A percentile compares a stretch with the other conserved stretches of the same genome.
These are phyloP conservation scores for Aspergillus ochraceus DNA, from an alignment of 2,329 filamentous ascomycete genomes.

Conservation along the genomic window DNA sequence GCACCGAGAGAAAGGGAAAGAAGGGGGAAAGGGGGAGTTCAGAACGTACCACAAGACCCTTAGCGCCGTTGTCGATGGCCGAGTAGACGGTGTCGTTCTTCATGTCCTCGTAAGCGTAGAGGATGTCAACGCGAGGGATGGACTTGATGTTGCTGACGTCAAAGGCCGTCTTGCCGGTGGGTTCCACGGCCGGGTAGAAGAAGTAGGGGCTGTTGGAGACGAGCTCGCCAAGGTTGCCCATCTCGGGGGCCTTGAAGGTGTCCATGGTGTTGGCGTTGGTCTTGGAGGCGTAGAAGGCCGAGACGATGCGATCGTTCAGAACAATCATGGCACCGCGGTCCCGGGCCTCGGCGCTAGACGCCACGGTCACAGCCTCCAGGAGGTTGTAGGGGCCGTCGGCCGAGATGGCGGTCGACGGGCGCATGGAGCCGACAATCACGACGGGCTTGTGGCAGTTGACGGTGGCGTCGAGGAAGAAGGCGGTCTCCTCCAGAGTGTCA, in stretches of 20 bases:
- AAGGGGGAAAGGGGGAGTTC: too few species aligned
- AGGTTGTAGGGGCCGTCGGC: conserved; percentile 66
- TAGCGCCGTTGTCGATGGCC: conserved; percentile 23
- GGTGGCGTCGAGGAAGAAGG: conserved; percentile 63
- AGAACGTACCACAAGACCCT: conserved; percentile 26
- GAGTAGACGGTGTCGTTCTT: conserved; percentile 22
- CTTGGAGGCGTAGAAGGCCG: conserved; percentile 61
- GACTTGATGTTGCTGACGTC: conserved; percentile 18
- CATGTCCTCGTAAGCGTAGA: conserved; percentile 30
- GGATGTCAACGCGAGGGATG: conserved; percentile 28
- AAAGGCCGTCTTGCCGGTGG: conserved; percentile 42
- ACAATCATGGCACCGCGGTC: conserved; percentile 60
- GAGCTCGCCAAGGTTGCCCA: conserved; percentile 59
- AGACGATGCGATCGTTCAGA: conserved; percentile 62
- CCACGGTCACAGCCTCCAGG: conserved; percentile 60
- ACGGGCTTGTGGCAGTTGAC: conserved; percentile 60
- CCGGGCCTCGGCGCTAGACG: conserved; percentile 46
- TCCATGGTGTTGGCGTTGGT: conserved; percentile 64
- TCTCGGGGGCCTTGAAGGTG: conserved; percentile 60
- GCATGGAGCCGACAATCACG: conserved; percentile 62
- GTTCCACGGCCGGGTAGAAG: conserved; percentile 56
- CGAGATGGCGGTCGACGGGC: conserved; percentile 61
- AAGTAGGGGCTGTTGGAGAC: conserved; percentile 60
- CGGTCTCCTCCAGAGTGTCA: conserved; percentile 64
- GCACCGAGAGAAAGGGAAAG: too few species aligned